These are phyloP conservation scores for Lunasporangiospora selenospora DNA, from an alignment of 192 early-diverging fungal species.

Conservation along the genomic window DNA sequence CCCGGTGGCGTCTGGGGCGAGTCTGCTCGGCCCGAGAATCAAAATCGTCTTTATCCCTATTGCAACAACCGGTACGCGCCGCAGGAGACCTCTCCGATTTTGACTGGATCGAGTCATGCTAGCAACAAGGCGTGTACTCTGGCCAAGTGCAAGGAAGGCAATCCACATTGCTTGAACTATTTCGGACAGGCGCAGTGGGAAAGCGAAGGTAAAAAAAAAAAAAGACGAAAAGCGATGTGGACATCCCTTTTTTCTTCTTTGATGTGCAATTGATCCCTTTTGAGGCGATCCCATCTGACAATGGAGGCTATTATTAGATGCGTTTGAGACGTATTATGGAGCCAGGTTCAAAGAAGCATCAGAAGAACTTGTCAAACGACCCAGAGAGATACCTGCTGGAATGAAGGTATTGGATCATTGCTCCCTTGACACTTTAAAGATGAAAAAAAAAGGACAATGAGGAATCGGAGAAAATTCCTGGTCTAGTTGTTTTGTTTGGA, in stretches of 20 bases:
- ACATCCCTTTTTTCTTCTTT: too few relatives aligned
- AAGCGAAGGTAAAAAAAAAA: conserved; percentile 22
- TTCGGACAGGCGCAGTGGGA: conserved; percentile 47
- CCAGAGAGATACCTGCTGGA: conserved; percentile 16
- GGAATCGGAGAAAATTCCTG: neutral
- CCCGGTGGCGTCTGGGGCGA: too few relatives aligned
- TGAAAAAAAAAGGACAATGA: too few relatives aligned
- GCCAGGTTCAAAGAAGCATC: neutral
- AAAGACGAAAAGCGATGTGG: too few relatives aligned
- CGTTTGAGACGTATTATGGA: conserved; percentile 10
- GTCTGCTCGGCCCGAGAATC: neutral
- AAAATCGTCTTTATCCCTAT: conserved; percentile 10
- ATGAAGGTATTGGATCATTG: too few relatives aligned
- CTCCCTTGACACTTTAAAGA: too few relatives aligned
- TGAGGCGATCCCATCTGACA: too few relatives aligned
- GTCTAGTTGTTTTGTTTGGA: neutral
- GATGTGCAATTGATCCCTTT: too few relatives aligned
- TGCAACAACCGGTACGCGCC: conserved; percentile 22
- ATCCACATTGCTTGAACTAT: conserved; percentile 45
- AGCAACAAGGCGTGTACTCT: conserved; percentile 5
- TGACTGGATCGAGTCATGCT: neutral
- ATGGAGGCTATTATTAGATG: too few relatives aligned
- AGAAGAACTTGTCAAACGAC: conserved; percentile 1
- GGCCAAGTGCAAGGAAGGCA: conserved; percentile 34
- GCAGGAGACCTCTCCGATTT: neutral